Conservation (phyloP, 2,329 filamentous ascomycete genomes). For the Ophiostoma sp. region DNA sequence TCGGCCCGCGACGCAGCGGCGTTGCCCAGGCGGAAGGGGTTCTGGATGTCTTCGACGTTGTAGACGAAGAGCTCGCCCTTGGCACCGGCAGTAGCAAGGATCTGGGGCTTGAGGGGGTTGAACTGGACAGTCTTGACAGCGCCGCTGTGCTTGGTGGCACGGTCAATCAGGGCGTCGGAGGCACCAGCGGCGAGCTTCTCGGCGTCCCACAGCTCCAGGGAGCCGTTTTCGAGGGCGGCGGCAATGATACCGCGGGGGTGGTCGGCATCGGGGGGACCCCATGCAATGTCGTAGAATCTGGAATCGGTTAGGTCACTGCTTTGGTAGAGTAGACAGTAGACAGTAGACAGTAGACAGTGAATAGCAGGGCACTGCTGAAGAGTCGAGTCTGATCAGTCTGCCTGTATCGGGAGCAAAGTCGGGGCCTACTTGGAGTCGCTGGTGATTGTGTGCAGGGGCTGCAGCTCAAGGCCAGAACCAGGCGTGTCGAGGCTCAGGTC, state of each 20-base stretch:
- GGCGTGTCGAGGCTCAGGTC: conserved; percentile 77
- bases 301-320: conserved; percentile 20
- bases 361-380: conserved; percentile 22
- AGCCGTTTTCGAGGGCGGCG: conserved; percentile 89
- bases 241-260: conserved; percentile 85
- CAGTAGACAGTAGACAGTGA: neutral
- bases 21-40: conserved; percentile 83
- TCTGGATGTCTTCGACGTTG: conserved; percentile 83
- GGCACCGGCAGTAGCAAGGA: conserved; percentile 84
- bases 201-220: conserved; percentile 89
- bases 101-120: conserved; percentile 85
- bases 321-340: neutral
- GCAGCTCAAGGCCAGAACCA: conserved; percentile 72
- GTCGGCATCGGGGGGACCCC: conserved; percentile 75
- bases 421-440: conserved; percentile 73
- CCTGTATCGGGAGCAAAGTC: neutral
- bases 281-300: conserved; percentile 96
- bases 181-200: conserved; percentile 56
- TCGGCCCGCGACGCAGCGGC: conserved; percentile 75
- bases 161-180: conserved; percentile 73
- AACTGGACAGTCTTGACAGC: conserved; percentile 94
- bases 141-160: conserved; percentile 83
- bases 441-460: conserved; percentile 75
- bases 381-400: neutral
- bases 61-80: conserved; percentile 97